phyloP scores from a whole-genome alignment of 1,139 yeast genomes.

The Kodamaea sp. region DNA sequence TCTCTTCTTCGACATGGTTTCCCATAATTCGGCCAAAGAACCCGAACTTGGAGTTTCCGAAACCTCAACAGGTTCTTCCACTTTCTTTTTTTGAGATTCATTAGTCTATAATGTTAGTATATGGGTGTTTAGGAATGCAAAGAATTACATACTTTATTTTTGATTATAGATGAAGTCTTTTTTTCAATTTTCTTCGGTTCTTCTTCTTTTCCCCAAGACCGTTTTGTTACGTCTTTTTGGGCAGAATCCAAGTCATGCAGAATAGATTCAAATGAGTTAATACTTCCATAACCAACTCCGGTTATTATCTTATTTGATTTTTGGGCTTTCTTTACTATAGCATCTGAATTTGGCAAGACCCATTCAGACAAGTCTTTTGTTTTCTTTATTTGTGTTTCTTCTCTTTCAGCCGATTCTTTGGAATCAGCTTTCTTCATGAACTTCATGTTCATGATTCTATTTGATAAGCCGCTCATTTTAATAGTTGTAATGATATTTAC shows the following conservation, averaged over 20 bases:
- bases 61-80: no score
- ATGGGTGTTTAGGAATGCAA: background rate
- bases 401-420: slow-evolving; percentile 21
- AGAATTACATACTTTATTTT: slow-evolving; percentile 9
- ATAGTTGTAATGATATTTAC: background rate
- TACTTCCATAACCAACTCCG: slow-evolving; percentile 48
- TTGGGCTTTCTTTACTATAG: slow-evolving; percentile 21
- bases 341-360: slow-evolving; percentile 41
- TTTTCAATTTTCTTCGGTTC: slow-evolving; percentile 12
- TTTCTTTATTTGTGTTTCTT: slow-evolving; percentile 34
- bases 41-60: slow-evolving; percentile 7
- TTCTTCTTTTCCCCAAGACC: slow-evolving; percentile 10
- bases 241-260: slow-evolving; percentile 5
- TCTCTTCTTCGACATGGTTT: slow-evolving; percentile 20
- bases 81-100: slow-evolving; percentile 1
- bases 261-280: slow-evolving; percentile 19
- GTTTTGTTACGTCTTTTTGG: slow-evolving; percentile 4
- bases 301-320: slow-evolving; percentile 23
- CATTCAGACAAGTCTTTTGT: slow-evolving; percentile 60
- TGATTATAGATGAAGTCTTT: slow-evolving; percentile 2
- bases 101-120: slow-evolving; percentile 10
- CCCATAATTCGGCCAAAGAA: slow-evolving; percentile 30
- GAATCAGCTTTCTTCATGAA: slow-evolving; percentile 42
- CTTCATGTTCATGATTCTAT: slow-evolving; percentile 71
- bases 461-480: slow-evolving; percentile 49